phyloP scores from a whole-genome alignment of 2,329 filamentous ascomycete genomes.

The Aureobasidium pullulans region DNA sequence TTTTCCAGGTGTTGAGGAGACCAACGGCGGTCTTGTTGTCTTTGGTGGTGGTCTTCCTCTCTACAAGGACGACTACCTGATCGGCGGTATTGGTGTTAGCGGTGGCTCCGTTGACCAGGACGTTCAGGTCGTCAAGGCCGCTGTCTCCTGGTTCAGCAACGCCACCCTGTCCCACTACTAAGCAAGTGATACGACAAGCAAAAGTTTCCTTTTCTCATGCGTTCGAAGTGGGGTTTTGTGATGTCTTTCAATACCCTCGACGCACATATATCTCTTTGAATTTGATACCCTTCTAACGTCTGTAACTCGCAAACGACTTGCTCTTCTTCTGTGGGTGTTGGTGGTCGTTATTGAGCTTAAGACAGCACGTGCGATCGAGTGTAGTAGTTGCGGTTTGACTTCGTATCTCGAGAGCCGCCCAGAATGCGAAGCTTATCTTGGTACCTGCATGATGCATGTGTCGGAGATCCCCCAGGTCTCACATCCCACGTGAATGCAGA shows the following conservation, averaged over 20 bases:
- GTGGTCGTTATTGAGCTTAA: too few species aligned
- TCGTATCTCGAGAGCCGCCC: too few species aligned
- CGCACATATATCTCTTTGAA: background rate
- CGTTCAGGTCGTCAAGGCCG: slow-evolving; percentile 17
- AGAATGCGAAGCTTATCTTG: background rate
- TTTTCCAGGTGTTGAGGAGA: slow-evolving; percentile 21
- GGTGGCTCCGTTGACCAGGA: slow-evolving; percentile 25
- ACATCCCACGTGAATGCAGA: background rate
- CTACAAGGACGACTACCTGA: slow-evolving; percentile 22
- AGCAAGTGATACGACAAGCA: background rate
- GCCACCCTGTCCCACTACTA: background rate
- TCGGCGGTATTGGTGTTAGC: slow-evolving; percentile 24
- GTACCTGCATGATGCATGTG: background rate
- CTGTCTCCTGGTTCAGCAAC: slow-evolving; percentile 8
- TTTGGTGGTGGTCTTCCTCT: slow-evolving; percentile 25
- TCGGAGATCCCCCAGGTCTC: background rate
- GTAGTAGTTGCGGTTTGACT: background rate
- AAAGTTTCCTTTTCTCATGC: background rate
- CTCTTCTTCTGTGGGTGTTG: too few species aligned
- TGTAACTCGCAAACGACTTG: too few species aligned
- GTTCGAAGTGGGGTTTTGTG: background rate
- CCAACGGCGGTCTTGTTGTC: slow-evolving; percentile 24
- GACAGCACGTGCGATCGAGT: too few species aligned
- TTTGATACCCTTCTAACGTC: background rate
- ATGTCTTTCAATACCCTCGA: background rate